Base-by-base conservation (phyloP, 768 basidiomycete genomes). In the Leccinum boreale region DNA sequence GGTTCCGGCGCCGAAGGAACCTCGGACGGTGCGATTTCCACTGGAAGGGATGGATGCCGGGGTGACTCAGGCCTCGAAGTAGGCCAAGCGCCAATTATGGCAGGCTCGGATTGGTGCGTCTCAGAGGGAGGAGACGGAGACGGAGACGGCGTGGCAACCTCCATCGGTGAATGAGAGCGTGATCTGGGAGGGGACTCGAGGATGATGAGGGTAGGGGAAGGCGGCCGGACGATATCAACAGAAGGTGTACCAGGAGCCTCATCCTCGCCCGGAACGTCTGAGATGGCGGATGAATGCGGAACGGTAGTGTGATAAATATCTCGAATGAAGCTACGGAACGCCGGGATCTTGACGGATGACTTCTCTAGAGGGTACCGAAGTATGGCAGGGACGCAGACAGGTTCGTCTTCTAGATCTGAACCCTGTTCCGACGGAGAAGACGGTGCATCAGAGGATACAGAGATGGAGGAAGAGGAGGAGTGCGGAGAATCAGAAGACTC, bases 321-420 rank as follows among this genome's bases (percentile, higher is more conserved):
- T 7, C 62, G 63, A 35, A 74, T 67, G 52, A 74, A 67, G n/a
- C 65, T 67, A 49, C 65, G 67, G 58, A 72, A 70, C 1, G 70
- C 55, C 14, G 70, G 72, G 47, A 71, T 74, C 61, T 74, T 74
- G 45, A 72, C 58, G 10, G 61, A 56, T 11, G 57, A 4, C 49
- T 59, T 64, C 11, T 50, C 57, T 31, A 59, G 61, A 36, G 29
- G n/a, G 39, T 60, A 68, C 31, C 61, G 59, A 28, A 63, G 35
- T 24, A 65, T 21, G 6, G 52, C 23, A 51, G 63, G 62, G 15
- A 58, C 21, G 29, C 65, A 70, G 4, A 21, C 45, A 11, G 50
- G 70, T 8, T 80, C 74, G 55, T 84, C 84, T 62, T 87, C 85
- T 50, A 79, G 68, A 52, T 86, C 85, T 17, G 85, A 86, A 59